Evolutionary conservation across 352 stramenopile genomes (phyloP).

Genomic region (Globisporangium iwayamae): DNA sequence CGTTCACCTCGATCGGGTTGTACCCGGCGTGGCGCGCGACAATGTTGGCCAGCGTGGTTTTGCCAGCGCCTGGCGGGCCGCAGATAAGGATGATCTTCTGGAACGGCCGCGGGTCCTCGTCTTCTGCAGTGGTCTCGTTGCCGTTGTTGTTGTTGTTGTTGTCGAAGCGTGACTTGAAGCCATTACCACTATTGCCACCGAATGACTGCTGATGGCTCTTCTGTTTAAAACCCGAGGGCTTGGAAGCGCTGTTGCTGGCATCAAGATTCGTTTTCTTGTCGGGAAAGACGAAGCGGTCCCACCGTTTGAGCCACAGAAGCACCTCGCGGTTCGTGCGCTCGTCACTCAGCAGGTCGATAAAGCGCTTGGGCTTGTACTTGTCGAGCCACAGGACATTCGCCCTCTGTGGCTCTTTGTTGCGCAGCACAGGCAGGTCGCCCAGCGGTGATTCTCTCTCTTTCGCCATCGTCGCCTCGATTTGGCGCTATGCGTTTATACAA

Average conservation of each 20-base stretch:
- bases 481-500: conserved; percentile 30
- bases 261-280: conserved; percentile 35
- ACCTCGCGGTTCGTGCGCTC: conserved; percentile 97
- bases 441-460: conserved; percentile 20
- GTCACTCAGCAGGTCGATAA: conserved; percentile 94
- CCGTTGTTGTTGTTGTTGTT: conserved; percentile 15
- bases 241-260: not conserved
- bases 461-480: conserved; percentile 57
- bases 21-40: conserved; percentile 95
- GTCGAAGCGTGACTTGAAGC: conserved; percentile 8
- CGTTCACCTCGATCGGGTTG: conserved; percentile 97
- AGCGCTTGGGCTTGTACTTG: conserved; percentile 94
- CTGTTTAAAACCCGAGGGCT: conserved; percentile 8
- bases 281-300: conserved; percentile 95
- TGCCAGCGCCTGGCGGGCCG: conserved; percentile 91
- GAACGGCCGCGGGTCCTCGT: conserved; percentile 44
- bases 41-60: conserved; percentile 97
- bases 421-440: not conserved
- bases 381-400: conserved; percentile 91
- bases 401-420: conserved; percentile 5
- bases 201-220: conserved; percentile 3
- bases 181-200: conserved; percentile 13
- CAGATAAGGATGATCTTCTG: conserved; percentile 94
- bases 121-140: conserved; percentile 3
- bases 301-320: conserved; percentile 92